Evolutionary conservation across 805 yeast species (phyloP).

Genomic region (Hemisphaericaspora nanyangensis): DNA sequence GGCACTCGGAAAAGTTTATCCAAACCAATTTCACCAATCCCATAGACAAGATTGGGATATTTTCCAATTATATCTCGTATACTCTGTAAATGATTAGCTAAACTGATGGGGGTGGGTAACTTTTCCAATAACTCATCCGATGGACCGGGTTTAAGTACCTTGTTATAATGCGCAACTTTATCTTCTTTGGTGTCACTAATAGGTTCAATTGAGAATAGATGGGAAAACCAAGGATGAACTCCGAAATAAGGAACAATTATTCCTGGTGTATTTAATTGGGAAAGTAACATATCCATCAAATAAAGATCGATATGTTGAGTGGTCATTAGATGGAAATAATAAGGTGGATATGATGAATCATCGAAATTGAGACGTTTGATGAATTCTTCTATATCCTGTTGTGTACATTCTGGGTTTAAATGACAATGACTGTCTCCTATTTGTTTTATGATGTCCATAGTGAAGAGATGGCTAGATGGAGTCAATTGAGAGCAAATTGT

Average conservation of each 20-base stretch:
- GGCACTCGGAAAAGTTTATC: constrained; percentile 77
- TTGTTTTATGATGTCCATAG: not conserved
- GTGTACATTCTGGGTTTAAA: constrained; percentile 16
- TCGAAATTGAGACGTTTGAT: constrained; percentile 9
- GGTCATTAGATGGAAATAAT: constrained; percentile 33
- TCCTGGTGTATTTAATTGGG: constrained; percentile 9
- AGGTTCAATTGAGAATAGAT: constrained; percentile 44
- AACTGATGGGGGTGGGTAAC: constrained; percentile 60
- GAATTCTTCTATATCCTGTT: constrained; percentile 7
- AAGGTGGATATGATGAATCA: not conserved
- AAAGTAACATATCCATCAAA: constrained; percentile 17
- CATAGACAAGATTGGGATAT: constrained; percentile 12
- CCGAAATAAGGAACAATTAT: constrained; percentile 55
- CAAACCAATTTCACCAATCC: constrained; percentile 89
- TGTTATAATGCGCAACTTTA: constrained; percentile 54
- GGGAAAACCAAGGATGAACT: constrained; percentile 90
- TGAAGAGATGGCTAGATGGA: not conserved
- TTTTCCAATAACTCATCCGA: constrained; percentile 33
- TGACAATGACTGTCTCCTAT: constrained; percentile 36
- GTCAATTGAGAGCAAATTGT: no score
- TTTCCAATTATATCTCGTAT: constrained; percentile 23
- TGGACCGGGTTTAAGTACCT: constrained; percentile 44
- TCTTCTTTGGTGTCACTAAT: constrained; percentile 7
- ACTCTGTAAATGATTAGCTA: constrained; percentile 30
- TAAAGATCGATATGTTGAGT: constrained; percentile 34